phyloP scores from a whole-genome alignment of 768 basidiomycete species.

The Hygrophorus russula region DNA sequence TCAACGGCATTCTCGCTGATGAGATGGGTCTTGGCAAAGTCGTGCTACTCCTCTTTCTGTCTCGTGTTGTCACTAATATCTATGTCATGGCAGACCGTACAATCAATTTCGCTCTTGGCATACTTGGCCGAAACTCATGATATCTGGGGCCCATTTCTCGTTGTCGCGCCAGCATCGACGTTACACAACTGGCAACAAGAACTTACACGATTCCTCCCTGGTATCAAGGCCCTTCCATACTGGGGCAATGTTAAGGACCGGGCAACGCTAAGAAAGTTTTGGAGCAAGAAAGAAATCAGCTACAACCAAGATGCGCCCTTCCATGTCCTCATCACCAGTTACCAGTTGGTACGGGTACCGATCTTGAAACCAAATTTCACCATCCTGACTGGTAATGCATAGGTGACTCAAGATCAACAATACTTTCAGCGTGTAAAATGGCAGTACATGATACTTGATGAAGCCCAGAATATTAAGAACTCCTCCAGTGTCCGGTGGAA shows the following conservation, averaged over 20 bases:
- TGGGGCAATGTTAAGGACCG: conserved; percentile 98
- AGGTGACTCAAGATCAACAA: conserved; percentile 95
- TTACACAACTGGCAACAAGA: conserved; percentile 99
- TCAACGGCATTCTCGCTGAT: conserved; percentile 98
- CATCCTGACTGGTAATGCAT: conserved; percentile 1
- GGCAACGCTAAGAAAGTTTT: conserved; percentile 88
- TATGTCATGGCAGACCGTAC: conserved; percentile 59
- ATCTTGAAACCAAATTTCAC: background rate
- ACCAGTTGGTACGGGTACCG: conserved; percentile 64
- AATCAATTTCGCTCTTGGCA: conserved; percentile 92
- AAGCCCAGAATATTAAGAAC: conserved; percentile 99
- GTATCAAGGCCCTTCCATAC: conserved; percentile 89
- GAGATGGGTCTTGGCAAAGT: conserved; percentile 97
- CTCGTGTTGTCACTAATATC: background rate
- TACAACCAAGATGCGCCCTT: conserved; percentile 94
- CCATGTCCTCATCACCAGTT: conserved; percentile 93
- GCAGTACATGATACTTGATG: conserved; percentile 99
- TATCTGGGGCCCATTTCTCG: conserved; percentile 98
- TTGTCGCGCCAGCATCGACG: conserved; percentile 94
- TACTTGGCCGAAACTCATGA: conserved; percentile 96
- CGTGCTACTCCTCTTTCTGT: background rate
- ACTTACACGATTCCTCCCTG: conserved; percentile 88
- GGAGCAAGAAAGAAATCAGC: conserved; percentile 95
- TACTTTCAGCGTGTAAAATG: conserved; percentile 97
- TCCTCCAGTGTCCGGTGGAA: conserved; percentile 96